Conservation (phyloP, 305 asterid genomes). For the Caryopteris hybrid region DNA sequence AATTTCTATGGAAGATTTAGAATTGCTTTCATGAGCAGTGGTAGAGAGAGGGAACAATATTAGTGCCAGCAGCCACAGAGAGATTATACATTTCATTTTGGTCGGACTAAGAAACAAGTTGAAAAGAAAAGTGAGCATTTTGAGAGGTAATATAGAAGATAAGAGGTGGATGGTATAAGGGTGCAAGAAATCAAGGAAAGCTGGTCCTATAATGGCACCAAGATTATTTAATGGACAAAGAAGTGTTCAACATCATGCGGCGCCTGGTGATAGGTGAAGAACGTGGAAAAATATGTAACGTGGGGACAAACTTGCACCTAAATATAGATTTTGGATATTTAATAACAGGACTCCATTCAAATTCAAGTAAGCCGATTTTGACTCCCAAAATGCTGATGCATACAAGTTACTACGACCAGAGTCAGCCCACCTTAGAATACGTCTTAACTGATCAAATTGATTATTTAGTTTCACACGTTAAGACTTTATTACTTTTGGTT, state of each 20-base stretch:
- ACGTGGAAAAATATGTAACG: neutral
- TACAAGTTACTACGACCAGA: neutral
- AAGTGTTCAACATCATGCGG: neutral
- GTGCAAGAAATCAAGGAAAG: neutral
- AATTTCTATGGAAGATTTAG: conserved; percentile 1
- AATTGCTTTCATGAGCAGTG: conserved; percentile 1
- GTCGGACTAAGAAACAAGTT: neutral
- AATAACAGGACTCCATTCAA: neutral
- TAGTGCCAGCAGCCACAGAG: conserved; percentile 12
- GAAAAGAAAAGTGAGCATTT: neutral
- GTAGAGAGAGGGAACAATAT: conserved; percentile 15
- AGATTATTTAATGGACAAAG: neutral
- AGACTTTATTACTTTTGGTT: no score
- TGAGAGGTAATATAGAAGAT: neutral
- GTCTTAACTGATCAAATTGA: neutral
- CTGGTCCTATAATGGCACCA: neutral
- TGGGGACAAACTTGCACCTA: neutral
- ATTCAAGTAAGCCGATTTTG: conserved; percentile 12
- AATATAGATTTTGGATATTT: neutral
- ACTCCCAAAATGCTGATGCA: neutral
- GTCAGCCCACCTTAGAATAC: neutral
- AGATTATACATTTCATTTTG: conserved; percentile 13
- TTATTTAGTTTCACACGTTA: no score
- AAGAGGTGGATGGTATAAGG: neutral
- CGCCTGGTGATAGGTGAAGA: no score